Evolutionary conservation across 2,329 filamentous ascomycete species (phyloP).

Genomic region (Piedraia hortae): DNA sequence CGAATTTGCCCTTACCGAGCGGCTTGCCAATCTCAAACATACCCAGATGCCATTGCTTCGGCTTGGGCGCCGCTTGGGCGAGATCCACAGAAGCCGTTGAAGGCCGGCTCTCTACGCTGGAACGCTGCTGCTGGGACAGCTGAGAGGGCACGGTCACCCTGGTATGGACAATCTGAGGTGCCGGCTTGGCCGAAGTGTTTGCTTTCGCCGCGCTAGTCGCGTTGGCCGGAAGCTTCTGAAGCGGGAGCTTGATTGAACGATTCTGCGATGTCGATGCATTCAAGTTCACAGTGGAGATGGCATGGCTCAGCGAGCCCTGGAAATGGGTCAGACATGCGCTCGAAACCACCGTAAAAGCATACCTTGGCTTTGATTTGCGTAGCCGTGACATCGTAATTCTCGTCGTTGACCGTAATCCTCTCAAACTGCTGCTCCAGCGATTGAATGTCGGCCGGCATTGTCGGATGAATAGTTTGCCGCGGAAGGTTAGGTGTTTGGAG

Average conservation of each 20-base stretch:
- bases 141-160: slow-evolving; percentile 42
- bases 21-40: slow-evolving; percentile 87
- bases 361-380: neutral
- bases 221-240: slow-evolving; percentile 69
- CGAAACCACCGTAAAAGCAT: slow-evolving; percentile 28
- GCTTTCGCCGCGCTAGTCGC: too few relatives aligned
- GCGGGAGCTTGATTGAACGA: slow-evolving; percentile 35
- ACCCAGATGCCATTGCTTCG: slow-evolving; percentile 49
- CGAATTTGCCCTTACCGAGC: slow-evolving; percentile 68
- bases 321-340: slow-evolving; percentile 34
- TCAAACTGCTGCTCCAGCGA: slow-evolving; percentile 70
- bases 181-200: too few relatives aligned
- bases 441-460: slow-evolving; percentile 36
- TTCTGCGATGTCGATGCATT: slow-evolving; percentile 18
- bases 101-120: slow-evolving; percentile 10
- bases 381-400: slow-evolving; percentile 36
- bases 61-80: slow-evolving; percentile 5
- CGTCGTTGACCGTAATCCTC: slow-evolving; percentile 68
- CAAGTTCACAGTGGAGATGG: slow-evolving; percentile 22
- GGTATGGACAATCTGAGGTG: slow-evolving; percentile 19
- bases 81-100: slow-evolving; percentile 14
- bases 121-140: slow-evolving; percentile 25
- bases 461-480: too few relatives aligned
- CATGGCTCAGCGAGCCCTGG: slow-evolving; percentile 20
- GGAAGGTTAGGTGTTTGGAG: too few relatives aligned